Base-by-base conservation (phyloP, 2,329 filamentous ascomycete genomes). In the Fusarium stilboides region DNA sequence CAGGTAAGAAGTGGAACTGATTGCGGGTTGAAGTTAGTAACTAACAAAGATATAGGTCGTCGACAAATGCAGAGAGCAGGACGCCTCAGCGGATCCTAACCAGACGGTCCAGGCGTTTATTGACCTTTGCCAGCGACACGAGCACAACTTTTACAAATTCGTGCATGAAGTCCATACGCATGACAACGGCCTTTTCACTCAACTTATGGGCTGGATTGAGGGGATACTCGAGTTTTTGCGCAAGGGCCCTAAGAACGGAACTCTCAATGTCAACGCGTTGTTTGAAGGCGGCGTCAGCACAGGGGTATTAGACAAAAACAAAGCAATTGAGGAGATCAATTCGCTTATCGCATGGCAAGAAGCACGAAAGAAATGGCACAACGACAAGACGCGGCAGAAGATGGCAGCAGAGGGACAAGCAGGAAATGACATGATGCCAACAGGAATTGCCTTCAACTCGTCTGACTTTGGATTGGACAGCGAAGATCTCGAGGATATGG, bases 81-180 rank as follows among this genome's bases (percentile, higher is more conserved):
- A 98, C 77, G 92, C 96, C 45, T 94, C 93, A 3, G 94, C 95
- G 2, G 96, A 99, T 78, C 96, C 96, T 6, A 99, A 99, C 78
- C 94, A 98, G 83, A 99, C 96, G 0, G 96, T 99, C 2, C 96
- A 99, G 78, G 92, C 94, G 17, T 99, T 99, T 77, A 99, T 99
- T 76, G 96, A 99, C 77, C 87, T 99, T 22, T 99, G 96, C 79
- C 92, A 93, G 71, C 89, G 96, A 43, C 96, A 99, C 78, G 94
- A 99, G 80, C 90, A 97, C 78, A 97, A 97, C 81, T 95, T 99
- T 78, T 99, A 98, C 87, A 98, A 97, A 79, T 99, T 99, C 78
- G 92, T 99, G 5, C 96, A 99, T 79, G 96, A 99, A 81, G 95
- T 99, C 1, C 96, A 99, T 77, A 90, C 93, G 8, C 95, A 99